Base-by-base conservation (phyloP, 2,329 filamentous ascomycete genomes). In the Magnaporthiopsis rhizophila region DNA sequence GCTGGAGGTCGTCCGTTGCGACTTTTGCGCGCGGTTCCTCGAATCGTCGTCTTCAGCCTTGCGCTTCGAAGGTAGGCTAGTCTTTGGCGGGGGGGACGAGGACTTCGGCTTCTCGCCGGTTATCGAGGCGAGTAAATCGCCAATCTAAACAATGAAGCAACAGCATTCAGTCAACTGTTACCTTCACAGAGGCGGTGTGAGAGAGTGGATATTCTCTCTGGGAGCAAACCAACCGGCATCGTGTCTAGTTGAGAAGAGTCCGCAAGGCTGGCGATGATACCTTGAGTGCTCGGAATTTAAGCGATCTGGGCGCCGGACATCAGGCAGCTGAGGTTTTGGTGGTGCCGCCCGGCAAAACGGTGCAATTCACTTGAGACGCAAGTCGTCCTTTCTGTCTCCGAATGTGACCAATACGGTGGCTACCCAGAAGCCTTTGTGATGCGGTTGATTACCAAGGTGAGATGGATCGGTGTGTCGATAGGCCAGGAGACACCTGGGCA, bases 101-200 rank as follows among this genome's bases (percentile, higher is more conserved):
- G 76, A 67, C 64, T 72, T 58, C 69, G 79, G 74, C 71, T 81
- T 79, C 67, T 80, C 80, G 71, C 85, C 86, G 68, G 79, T 83
- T 68, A 89, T 88, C 72, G 85, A 82, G 68, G 84, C 86, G 45
- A 86, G 78, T n/a, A 86, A 76, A 67, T 86, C 83, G 66, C 80
- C 75, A 69, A 86, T 85, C 81, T 83, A 45, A 7, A 9, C 3
- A 15, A 21, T 15, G 57, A 12, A 30, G 12, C 2, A 53, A 53
- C 2, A 6, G 18, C 45, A 9, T 21, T n/a, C 21, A 24, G 45
- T 53, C 8, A 53, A 24, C 5, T 24, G 7, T 21, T 9, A 8
- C 18, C 8, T 53, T 11, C 7, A 24, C 4, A 53, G 18, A 7
- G 18, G 45, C n/a, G 45, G 45, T 9, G 8, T 53, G 5, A 3